Evolutionary conservation across 2,329 filamentous ascomycete genomes (phyloP).

Genomic region (Leptosphaerulina australis): DNA sequence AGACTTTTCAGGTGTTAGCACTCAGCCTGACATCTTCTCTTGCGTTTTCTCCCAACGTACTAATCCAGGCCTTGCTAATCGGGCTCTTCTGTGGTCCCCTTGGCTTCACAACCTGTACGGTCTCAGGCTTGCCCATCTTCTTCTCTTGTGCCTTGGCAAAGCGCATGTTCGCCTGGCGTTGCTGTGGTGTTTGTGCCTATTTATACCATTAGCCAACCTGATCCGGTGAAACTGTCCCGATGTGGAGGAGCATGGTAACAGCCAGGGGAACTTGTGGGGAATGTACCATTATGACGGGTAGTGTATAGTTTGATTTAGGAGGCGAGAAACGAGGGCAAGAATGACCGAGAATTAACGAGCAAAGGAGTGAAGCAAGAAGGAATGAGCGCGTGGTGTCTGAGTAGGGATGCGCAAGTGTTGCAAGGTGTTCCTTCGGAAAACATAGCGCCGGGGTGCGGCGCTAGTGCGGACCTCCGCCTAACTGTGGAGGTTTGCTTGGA

Average conservation of each 20-base stretch:
- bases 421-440: constrained; percentile 42
- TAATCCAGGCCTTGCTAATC: constrained; percentile 63
- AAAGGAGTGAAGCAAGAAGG: constrained; percentile 3
- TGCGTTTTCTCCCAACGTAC: constrained; percentile 52
- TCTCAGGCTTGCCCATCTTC: constrained; percentile 71
- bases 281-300: constrained; percentile 25
- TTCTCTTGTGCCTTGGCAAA: constrained; percentile 75
- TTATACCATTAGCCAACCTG: neutral
- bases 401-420: constrained; percentile 27
- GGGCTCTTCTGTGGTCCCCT: constrained; percentile 56
- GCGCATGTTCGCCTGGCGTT: constrained; percentile 79
- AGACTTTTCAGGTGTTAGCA: constrained; percentile 48
- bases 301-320: neutral
- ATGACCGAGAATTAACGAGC: neutral
- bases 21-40: neutral
- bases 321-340: neutral
- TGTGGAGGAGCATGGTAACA: constrained; percentile 4
- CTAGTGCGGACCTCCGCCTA: constrained; percentile 12
- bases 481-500: constrained; percentile 30
- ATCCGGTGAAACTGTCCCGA: constrained; percentile 1
- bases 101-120: constrained; percentile 58
- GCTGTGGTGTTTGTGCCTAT: constrained; percentile 82
- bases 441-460: constrained; percentile 26
- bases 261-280: constrained; percentile 4
- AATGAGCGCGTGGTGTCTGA: constrained; percentile 2